Base-by-base conservation (phyloP, 2,329 filamentous ascomycete genomes). In the Aspergillus spinulosporus region DNA sequence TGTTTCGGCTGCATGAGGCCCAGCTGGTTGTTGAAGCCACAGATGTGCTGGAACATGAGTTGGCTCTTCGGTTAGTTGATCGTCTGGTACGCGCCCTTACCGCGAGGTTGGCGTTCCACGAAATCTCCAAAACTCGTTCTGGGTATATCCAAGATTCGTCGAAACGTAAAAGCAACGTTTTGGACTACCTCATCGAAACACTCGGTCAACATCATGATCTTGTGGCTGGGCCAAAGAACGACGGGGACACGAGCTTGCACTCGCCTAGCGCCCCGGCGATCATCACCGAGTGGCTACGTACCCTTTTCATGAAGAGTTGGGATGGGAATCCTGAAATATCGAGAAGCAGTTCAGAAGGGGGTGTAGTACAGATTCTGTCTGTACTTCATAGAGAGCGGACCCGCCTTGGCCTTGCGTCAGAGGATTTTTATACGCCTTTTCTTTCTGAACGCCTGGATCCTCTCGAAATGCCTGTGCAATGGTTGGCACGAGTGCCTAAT, bases 241-340 rank as follows among this genome's bases (percentile, higher is more conserved):
- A 60, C 6, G 11, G 43, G 31, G 43, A 56, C 28, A 54, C 14
- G 2, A 48, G 58, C 12, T 37, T 45, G 26, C 63, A 61, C n/a
- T 58, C 60, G 6, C 63, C 67, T n/a, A 67, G 64, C 32, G 61
- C 69, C 4, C 61, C 70, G 6, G 68, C 70, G 11, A 59, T 77
- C 11, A 71, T 76, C 29, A 65, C 76, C 15, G 75, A 78, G 58
- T 78, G 74, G 74, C 65, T 78, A 32, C 69, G 88, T 57, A 86
- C 87, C 0, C 81, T 94, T 1, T 83, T 96, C 66, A 74, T 95
- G 44, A 84, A 86, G 54, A 85, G 90, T 59, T 97, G 92, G 92
- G 83, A 93, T 66, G 89, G 90, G 0, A 84, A 84, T 53, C 82
- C 89, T 1, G 82, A 87, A 43, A 82, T 96, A 50, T 78, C 84